These are phyloP conservation scores for Parathielavia appendiculata DNA, from an alignment of 495 filamentous ascomycete species.

Conservation along the genomic window DNA sequence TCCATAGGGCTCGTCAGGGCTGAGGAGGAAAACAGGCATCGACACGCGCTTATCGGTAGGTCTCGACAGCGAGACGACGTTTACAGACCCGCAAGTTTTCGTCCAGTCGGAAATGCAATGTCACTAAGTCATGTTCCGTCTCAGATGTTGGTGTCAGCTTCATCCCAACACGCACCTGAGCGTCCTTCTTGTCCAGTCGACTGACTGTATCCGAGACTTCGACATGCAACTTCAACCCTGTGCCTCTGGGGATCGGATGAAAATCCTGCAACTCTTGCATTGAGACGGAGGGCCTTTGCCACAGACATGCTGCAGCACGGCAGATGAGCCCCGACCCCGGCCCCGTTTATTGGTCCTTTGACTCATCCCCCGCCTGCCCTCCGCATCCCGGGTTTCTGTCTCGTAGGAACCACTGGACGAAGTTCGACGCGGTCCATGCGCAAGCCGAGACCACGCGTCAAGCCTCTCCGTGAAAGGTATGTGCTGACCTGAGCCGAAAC, in stretches of 20 bases:
- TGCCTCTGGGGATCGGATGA: slow-evolving; percentile 1
- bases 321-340: neutral
- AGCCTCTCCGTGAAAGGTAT: too few species aligned
- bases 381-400: neutral
- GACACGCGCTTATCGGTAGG: too few species aligned
- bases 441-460: neutral
- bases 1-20: too few species aligned
- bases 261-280: neutral
- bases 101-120: neutral
- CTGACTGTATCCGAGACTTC: too few species aligned
- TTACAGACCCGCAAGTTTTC: neutral
- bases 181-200: neutral
- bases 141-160: neutral
- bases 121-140: slow-evolving; percentile 7
- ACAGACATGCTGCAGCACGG: slow-evolving; percentile 2
- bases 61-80: neutral
- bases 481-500: neutral
- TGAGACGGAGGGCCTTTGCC: neutral
- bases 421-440: neutral
- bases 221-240: neutral
- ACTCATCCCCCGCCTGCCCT: neutral
- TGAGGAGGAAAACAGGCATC: too few species aligned
- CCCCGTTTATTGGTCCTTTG: slow-evolving; percentile 4
- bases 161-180: neutral
- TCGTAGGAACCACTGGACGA: neutral